Evolutionary conservation across 768 basidiomycete species (phyloP).

Genomic region (Polyporus arcularius): DNA sequence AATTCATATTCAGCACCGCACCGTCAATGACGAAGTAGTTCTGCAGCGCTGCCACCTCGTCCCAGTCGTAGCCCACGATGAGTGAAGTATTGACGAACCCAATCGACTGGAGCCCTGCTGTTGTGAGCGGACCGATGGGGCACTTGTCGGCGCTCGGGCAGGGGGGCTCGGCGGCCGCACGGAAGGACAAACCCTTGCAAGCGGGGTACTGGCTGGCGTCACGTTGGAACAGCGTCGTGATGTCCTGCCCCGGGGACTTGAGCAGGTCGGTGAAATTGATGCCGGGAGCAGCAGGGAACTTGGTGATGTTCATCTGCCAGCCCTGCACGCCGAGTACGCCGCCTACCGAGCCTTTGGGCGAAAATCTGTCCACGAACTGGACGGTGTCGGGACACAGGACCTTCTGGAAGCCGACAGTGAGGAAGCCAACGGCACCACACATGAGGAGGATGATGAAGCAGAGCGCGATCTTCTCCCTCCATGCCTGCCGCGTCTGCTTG

Average conservation of each 20-base stretch:
- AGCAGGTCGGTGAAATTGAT: conserved; percentile 63
- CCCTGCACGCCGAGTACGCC: conserved; percentile 81
- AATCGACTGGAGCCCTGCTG: conserved; percentile 60
- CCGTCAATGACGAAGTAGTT: conserved; percentile 92
- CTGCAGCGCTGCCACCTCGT: conserved; percentile 69
- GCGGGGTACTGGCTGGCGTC: conserved; percentile 60
- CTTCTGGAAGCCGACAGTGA: conserved; percentile 91
- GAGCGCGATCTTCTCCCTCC: conserved; percentile 96
- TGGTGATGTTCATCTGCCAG: conserved; percentile 71
- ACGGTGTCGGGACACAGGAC: conserved; percentile 79
- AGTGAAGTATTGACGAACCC: conserved; percentile 64
- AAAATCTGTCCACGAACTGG: conserved; percentile 45
- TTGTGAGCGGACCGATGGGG: conserved; percentile 61
- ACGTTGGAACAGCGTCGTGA: conserved; percentile 84
- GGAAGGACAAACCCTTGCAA: conserved; percentile 64
- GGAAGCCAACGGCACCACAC: conserved; percentile 83
- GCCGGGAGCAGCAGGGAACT: conserved; percentile 42
- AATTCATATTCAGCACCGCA: conserved; percentile 87
- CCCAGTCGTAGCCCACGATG: conserved; percentile 89
- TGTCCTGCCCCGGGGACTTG: conserved; percentile 76
- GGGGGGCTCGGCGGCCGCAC: conserved; percentile 72
- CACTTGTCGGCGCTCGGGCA: conserved; percentile 65
- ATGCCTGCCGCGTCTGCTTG: conserved; percentile 78
- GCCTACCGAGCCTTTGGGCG: conserved; percentile 51
- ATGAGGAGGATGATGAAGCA: conserved; percentile 84